A percentile compares a stretch with the other conserved stretches of the same genome.
phyloP scores from a whole-genome alignment of 2,329 filamentous ascomycete genomes.

The Metarhizium rileyi region DNA sequence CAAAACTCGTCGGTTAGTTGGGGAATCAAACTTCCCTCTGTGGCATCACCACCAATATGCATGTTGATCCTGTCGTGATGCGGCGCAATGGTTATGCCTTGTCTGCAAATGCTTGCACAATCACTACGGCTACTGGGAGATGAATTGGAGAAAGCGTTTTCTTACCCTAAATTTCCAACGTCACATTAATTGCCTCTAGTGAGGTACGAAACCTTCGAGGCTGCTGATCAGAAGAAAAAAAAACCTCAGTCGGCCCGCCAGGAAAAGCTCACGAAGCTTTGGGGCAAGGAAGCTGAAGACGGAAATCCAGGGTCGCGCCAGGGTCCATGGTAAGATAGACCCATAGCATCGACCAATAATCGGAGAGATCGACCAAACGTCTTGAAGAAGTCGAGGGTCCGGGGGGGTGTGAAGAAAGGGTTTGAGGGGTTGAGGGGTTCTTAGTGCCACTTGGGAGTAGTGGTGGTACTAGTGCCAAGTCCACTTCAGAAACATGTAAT shows the following conservation, averaged over 20 bases:
- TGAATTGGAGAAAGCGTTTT: no score
- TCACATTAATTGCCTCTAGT: no score
- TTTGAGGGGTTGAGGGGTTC: constrained; percentile 2
- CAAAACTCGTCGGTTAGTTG: neutral
- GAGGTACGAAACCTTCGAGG: neutral
- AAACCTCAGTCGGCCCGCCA: neutral
- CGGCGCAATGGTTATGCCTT: no score
- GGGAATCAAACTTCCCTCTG: no score
- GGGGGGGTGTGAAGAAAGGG: constrained; percentile 7
- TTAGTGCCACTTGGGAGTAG: constrained; percentile 4
- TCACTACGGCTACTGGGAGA: no score
- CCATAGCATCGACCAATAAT: constrained; percentile 23
- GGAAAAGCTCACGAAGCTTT: neutral
- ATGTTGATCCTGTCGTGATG: no score
- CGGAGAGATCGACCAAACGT: constrained; percentile 23
- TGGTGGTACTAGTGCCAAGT: constrained; percentile 3
- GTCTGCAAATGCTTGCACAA: no score
- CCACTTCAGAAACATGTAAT: no score
- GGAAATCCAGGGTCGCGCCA: constrained; percentile 19
- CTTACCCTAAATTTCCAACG: no score
- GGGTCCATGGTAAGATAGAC: constrained; percentile 12
- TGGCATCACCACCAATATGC: no score
- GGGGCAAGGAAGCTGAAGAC: neutral
- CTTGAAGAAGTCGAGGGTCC: neutral
- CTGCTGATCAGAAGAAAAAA: neutral